Base-by-base conservation (phyloP, 2,329 filamentous ascomycete species). In the Fusarium zealandicum region DNA sequence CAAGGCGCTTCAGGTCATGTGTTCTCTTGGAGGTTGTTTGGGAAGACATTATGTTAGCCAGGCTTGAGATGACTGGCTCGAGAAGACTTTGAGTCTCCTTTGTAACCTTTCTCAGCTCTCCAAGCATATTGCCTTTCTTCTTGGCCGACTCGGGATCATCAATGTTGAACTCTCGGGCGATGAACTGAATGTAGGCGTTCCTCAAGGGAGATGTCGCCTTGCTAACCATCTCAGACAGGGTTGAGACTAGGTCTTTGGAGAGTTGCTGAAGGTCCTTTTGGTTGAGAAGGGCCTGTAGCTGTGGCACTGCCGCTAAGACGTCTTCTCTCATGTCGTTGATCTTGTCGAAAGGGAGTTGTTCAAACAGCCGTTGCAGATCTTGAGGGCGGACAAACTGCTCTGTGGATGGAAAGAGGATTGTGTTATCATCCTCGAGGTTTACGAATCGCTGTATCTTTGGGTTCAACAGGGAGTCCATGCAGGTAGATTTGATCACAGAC, bases 21-120 rank as follows among this genome's bases (percentile, higher is more conserved):
- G 54, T 61, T 37, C 58, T 45, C 54, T 61, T 61, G 4, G 58
- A 61, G 5, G 47, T 61, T 8, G 51, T 58, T 44, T 52, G 48
- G 16, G 52, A 40, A 14, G 58, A 61, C 6, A 61, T 51, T 46
- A 61, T 54, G 7, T 38, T 49, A 17, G 50, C 51, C 3, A 61
- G 32, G 30, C 44, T 52, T 3, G 58, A 50, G 27, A 58, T 61
- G 14, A 45, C 51, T 3, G 54, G 54, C 39, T 50, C 54, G 2
- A 58, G 42, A 40, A 35, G 17, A 7, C 11, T 38, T 42, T 58
- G 47, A 4, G 39, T 16, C 13, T 48, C n/a, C 14, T 51, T 58
- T 18, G 31, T 54, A 4, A 16, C 31, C 17, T 43, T 55, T 28
- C 49, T 47, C 18, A 61, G 31, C 6, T 58, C 43, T 27, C 51